Conservation (phyloP, 2,329 filamentous ascomycete species). For the Sporothrix globosa region DNA sequence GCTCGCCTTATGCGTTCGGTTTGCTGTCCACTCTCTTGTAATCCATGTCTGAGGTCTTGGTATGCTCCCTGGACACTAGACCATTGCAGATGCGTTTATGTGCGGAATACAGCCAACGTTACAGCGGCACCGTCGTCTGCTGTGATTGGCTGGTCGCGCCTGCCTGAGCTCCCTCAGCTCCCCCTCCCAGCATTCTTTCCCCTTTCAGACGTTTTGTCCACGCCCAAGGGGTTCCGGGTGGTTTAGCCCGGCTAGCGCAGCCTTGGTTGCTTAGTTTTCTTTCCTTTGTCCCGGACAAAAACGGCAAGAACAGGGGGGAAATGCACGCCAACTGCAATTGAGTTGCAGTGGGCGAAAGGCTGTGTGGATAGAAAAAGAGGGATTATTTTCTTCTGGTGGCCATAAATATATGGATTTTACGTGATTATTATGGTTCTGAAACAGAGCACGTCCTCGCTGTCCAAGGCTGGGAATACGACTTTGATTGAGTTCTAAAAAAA, state of each 20-base stretch:
- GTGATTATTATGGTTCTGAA: neutral
- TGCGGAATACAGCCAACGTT: conserved; percentile 9
- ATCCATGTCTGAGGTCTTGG: conserved; percentile 4
- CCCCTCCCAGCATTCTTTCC: conserved; percentile 5
- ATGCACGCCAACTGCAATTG: neutral
- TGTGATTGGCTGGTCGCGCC: conserved; percentile 6
- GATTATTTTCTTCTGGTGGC: conserved; percentile 3
- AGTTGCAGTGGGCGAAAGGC: conserved; percentile 6
- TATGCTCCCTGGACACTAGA: neutral
- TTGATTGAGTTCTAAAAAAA: neutral
- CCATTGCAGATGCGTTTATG: neutral
- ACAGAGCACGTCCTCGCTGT: conserved; percentile 16
- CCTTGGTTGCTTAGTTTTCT: conserved; percentile 25
- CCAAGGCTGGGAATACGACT: conserved; percentile 4
- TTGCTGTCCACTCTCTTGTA: neutral
- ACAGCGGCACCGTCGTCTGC: neutral
- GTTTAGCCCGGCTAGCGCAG: conserved; percentile 25
- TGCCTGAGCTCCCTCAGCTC: neutral
- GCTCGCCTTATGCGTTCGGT: too few species aligned
- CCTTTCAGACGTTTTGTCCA: neutral
- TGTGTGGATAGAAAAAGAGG: neutral
- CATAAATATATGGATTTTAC: neutral
- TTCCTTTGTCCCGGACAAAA: conserved; percentile 27
- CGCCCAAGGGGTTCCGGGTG: neutral
- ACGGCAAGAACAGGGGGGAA: neutral